Evolutionary conservation across 257 asterid genomes (phyloP), one percentile per base, ranked within the genome.

Genomic region (Capsicum baccatum): DNA sequence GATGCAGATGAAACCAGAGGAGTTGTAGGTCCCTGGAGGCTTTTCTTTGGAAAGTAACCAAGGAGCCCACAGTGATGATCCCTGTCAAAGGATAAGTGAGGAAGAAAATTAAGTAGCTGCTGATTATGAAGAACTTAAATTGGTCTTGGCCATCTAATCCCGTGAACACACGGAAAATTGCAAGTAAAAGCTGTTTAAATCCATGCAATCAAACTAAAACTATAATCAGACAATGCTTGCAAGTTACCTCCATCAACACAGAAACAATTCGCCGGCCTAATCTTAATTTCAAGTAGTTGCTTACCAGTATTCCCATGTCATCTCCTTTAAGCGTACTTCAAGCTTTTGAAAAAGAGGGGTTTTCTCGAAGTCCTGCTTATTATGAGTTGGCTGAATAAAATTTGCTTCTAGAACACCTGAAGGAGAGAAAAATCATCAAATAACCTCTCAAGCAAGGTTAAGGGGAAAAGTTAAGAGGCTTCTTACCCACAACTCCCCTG

Each of bases 401-500:
- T 96, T 91, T 81, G 99, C 99, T 88, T 96, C 99, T 76, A 96
- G 87, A 87, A 96, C 91, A 80, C 99, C 99, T 96, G 91, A 66
- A 83, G 71, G 50, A 68, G 47, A 76, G 52, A 47, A 47, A 76
- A 52, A 74, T 50, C 44, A 84, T 50, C 68, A 87, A 76, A 78
- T 39, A 82, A 48, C 60, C 79, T 48, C 63, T 39, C 78, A 69
- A 54, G 54, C 59, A 67, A 37, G 70, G 74, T 81, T 17, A 66
- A 73, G 66, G 16, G 5, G 59, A 15, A 54, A 64, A 19, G 58
- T 52, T 3, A 79, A 79, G 85, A 83, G 74, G 85, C 70, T 83
- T 88, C 94, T 91, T 88, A 96, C 99, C 99, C 33, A 96, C 99
- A 84, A 96, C 99, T 60, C 99, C 99, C 90, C 96, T 92, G 89